phyloP scores from a whole-genome alignment of 495 filamentous ascomycete species.

The Sabuloglossum arenarium region DNA sequence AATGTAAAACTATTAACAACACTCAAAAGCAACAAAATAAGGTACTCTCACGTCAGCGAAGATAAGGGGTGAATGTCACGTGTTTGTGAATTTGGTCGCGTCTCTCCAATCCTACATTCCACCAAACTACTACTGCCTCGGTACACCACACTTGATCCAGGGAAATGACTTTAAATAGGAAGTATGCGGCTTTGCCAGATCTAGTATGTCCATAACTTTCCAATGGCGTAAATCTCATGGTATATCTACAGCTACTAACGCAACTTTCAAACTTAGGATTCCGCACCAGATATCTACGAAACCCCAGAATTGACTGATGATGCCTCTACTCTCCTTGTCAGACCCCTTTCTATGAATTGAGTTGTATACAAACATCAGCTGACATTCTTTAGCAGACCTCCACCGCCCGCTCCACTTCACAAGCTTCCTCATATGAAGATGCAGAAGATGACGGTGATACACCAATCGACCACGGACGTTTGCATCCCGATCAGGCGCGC shows the following conservation, averaged over 20 bases:
- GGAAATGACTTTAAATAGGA: slow-evolving; percentile 27
- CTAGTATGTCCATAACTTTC: slow-evolving; percentile 32
- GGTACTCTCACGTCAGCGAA: not conserved
- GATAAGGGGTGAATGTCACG: not conserved
- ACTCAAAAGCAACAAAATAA: not conserved
- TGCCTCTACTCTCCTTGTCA: slow-evolving; percentile 59
- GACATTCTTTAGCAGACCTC: slow-evolving; percentile 28
- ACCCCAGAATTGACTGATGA: slow-evolving; percentile 82
- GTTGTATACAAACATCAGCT: slow-evolving; percentile 9
- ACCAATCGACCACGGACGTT: slow-evolving; percentile 49
- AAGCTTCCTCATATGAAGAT: slow-evolving; percentile 21
- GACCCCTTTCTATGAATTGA: slow-evolving; percentile 6
- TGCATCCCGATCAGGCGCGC: slow-evolving; percentile 61
- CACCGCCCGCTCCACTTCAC: slow-evolving; percentile 40
- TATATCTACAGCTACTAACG: not conserved
- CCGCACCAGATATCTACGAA: slow-evolving; percentile 84
- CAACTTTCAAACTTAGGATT: slow-evolving; percentile 36
- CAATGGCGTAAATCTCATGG: slow-evolving; percentile 8
- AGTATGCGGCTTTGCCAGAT: slow-evolving; percentile 74
- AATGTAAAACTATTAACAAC: not conserved
- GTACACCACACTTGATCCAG: not conserved
- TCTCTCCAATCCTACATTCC: not conserved
- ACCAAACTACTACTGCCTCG: not conserved
- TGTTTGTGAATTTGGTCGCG: not conserved
- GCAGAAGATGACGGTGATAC: slow-evolving; percentile 26